These are phyloP conservation scores for Cladophialophora psammophila DNA, from an alignment of 2,329 filamentous ascomycete species.

Conservation along the genomic window DNA sequence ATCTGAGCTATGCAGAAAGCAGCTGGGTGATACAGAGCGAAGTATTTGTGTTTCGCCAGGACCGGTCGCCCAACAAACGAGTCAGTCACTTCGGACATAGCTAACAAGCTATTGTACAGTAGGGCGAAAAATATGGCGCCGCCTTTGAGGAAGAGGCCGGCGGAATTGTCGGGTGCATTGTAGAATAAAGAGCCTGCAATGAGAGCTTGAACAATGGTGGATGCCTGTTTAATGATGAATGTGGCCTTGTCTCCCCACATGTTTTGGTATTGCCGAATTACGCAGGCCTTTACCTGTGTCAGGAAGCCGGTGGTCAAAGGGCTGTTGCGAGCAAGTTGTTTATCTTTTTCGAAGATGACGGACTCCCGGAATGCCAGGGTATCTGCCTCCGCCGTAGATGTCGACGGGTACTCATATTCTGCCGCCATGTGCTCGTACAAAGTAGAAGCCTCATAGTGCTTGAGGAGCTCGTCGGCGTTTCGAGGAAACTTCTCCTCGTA, in stretches of 20 bases:
- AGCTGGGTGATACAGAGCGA: conserved; percentile 87
- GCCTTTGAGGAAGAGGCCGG: conserved; percentile 68
- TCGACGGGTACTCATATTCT: too few species aligned
- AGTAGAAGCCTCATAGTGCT: conserved; percentile 52
- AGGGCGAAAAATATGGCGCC: conserved; percentile 70
- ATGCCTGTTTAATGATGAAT: conserved; percentile 68
- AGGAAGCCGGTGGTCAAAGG: conserved; percentile 63
- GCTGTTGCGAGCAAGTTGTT: conserved; percentile 60
- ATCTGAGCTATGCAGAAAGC: conserved; percentile 88
- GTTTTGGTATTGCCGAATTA: conserved; percentile 69
- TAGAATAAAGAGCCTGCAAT: conserved; percentile 74
- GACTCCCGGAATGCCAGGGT: too few species aligned
- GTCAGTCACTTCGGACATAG: conserved; percentile 66
- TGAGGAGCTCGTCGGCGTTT: conserved; percentile 61
- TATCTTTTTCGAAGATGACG: conserved; percentile 57
- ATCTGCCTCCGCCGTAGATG: too few species aligned
- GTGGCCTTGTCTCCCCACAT: conserved; percentile 70
- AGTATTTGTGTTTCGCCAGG: conserved; percentile 86
- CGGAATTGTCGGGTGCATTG: conserved; percentile 63
- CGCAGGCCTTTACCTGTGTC: conserved; percentile 63
- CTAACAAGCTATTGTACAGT: conserved; percentile 66
- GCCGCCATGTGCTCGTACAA: conserved; percentile 43
- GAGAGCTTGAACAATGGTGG: conserved; percentile 65
- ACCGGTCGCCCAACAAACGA: conserved; percentile 89
- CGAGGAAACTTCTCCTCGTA: conserved; percentile 55